Percentiles rank a stretch among this genome's conserved stretches.
Evolutionary conservation across 805 yeast species (phyloP).

Genomic region (Huiozyma sinensis): DNA sequence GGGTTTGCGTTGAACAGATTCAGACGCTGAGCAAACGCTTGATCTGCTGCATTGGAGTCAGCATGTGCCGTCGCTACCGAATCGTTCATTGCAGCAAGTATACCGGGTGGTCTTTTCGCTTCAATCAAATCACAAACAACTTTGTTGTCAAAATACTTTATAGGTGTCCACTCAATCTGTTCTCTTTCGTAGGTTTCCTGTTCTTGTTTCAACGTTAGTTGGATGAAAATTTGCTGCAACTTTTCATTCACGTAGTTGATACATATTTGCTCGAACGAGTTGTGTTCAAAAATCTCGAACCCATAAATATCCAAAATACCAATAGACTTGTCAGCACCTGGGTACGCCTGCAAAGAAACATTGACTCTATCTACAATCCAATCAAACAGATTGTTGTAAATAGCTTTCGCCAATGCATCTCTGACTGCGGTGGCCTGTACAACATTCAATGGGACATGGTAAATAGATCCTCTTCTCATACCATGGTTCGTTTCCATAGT

Average conservation of each 20-base stretch:
- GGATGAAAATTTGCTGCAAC: constrained; percentile 91
- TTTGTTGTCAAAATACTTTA: constrained; percentile 89
- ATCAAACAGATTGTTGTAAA: constrained; percentile 85
- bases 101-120: constrained; percentile 87
- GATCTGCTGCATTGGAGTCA: constrained; percentile 92
- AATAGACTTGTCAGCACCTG: constrained; percentile 54
- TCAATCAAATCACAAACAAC: constrained; percentile 96
- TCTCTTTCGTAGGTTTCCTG: constrained; percentile 96
- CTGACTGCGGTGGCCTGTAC: constrained; percentile 92
- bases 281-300: constrained; percentile 89
- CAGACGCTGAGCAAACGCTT: constrained; percentile 85
- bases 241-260: constrained; percentile 94
- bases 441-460: constrained; percentile 84
- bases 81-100: constrained; percentile 92
- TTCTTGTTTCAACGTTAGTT: constrained; percentile 89
- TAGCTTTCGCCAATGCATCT: constrained; percentile 90
- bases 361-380: constrained; percentile 95
- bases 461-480: constrained; percentile 79
- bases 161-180: constrained; percentile 95
- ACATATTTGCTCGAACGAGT: constrained; percentile 90
- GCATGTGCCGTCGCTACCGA: constrained; percentile 98
- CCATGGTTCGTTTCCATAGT: constrained; percentile 87
- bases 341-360: constrained; percentile 50
- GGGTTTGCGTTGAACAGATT: constrained; percentile 73
- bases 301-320: constrained; percentile 96